Conservation (phyloP, 768 basidiomycete species). For the Cubamyces sp. region DNA sequence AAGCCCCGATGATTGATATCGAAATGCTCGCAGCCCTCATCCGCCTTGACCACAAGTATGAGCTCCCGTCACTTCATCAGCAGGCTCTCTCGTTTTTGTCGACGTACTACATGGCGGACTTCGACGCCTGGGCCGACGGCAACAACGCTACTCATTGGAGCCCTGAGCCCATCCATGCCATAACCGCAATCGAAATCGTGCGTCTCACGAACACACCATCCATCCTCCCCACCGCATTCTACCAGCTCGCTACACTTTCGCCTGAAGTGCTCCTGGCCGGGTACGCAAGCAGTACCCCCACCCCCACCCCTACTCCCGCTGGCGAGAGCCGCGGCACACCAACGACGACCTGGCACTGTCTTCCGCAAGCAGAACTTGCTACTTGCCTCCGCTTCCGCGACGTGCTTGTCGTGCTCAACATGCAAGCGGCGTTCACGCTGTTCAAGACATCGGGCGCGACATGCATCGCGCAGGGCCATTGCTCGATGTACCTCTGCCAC, state of each 20-base stretch:
- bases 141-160: background rate
- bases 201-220: background rate
- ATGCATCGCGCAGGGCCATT: background rate
- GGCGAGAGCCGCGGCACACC: background rate
- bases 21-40: background rate
- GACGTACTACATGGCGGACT: background rate
- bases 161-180: background rate
- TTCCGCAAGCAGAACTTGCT: too few relatives aligned
- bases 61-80: background rate
- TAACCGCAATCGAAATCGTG: background rate
- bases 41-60: constrained; percentile 18
- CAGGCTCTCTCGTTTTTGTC: background rate
- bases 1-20: background rate
- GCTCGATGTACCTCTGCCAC: background rate
- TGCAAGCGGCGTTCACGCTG: background rate
- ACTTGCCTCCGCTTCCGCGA: too few relatives aligned
- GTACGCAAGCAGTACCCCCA: background rate
- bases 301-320: background rate
- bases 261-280: background rate
- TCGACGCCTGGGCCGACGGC: background rate
- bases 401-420: background rate
- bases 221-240: constrained; percentile 11
- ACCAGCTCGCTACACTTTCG: background rate
- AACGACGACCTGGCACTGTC: too few relatives aligned
- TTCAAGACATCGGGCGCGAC: too few relatives aligned